Evolutionary conservation across 2,329 filamentous ascomycete genomes (phyloP).

Genomic region (Stagonosporopsis cucurbitacearum): DNA sequence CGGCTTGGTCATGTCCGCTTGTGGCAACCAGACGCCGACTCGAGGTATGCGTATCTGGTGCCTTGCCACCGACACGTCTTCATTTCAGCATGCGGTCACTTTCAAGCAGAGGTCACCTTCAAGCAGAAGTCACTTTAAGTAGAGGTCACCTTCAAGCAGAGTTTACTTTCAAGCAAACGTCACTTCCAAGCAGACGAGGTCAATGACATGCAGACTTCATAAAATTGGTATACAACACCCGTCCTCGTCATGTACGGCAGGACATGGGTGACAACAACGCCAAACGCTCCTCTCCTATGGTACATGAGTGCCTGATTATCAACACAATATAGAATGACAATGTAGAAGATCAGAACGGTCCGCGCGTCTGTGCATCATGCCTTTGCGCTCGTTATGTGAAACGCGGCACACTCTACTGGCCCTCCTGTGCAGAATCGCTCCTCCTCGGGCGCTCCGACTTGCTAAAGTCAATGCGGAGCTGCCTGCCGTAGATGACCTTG

Average conservation of each 20-base stretch:
- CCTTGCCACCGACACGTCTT: background rate
- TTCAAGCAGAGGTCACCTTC: background rate
- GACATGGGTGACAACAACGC: conserved; percentile 39
- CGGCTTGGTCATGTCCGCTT: conserved; percentile 12
- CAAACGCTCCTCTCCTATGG: conserved; percentile 37
- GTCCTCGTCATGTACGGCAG: conserved; percentile 24
- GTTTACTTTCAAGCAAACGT: too few species aligned
- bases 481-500: conserved; percentile 69
- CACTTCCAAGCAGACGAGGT: background rate
- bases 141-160: too few species aligned
- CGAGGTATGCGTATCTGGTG: background rate
- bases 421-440: conserved; percentile 28
- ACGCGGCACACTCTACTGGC: background rate
- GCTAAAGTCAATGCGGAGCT: conserved; percentile 71
- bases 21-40: conserved; percentile 10
- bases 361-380: background rate
- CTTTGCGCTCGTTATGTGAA: conserved; percentile 7
- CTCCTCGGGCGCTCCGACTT: conserved; percentile 18
- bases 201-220: conserved; percentile 8
- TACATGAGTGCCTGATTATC: conserved; percentile 35
- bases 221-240: conserved; percentile 17
- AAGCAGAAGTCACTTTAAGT: background rate
- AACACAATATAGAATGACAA: conserved; percentile 33
- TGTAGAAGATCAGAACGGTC: conserved; percentile 18
- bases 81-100: too few species aligned